phyloP scores from a whole-genome alignment of 176 grass and related monocot species.

The Phragmites australis region DNA sequence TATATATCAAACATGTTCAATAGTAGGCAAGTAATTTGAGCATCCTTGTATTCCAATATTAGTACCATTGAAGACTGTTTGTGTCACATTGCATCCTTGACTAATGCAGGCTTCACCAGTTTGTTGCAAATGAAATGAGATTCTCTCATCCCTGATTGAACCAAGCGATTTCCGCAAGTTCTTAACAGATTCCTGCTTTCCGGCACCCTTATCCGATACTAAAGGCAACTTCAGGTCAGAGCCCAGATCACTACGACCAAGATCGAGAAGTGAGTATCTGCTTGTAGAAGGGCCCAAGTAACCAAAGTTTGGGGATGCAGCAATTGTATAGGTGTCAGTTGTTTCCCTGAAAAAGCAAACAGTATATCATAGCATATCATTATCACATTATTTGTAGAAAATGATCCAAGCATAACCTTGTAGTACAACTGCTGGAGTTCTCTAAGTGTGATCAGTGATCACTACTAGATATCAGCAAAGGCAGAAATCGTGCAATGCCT shows the following conservation, averaged over 20 bases:
- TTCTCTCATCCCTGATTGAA: slow-evolving; percentile 51
- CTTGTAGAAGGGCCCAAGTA: slow-evolving; percentile 67
- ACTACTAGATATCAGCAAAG: not conserved
- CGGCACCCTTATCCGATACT: slow-evolving; percentile 51
- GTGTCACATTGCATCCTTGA: slow-evolving; percentile 82
- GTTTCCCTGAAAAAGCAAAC: slow-evolving; percentile 63
- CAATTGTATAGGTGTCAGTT: slow-evolving; percentile 84
- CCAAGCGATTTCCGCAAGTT: slow-evolving; percentile 45
- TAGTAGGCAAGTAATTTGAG: not conserved
- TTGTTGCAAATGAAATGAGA: slow-evolving; percentile 54
- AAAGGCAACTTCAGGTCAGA: slow-evolving; percentile 69
- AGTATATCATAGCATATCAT: too few relatives aligned
- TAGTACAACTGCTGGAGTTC: not conserved
- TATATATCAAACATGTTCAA: slow-evolving; percentile 11
- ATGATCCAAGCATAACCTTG: not conserved
- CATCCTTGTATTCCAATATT: not conserved
- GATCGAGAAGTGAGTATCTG: slow-evolving; percentile 54
- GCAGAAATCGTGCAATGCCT: not conserved
- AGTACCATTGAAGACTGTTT: slow-evolving; percentile 95
- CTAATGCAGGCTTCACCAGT: slow-evolving; percentile 58
- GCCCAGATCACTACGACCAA: slow-evolving; percentile 47
- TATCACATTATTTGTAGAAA: not conserved
- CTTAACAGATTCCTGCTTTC: slow-evolving; percentile 55
- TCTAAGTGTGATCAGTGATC: not conserved
- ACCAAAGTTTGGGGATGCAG: slow-evolving; percentile 83